These are phyloP conservation scores for Boletales sp. DNA, from an alignment of 768 basidiomycete genomes.

Conservation along the genomic window DNA sequence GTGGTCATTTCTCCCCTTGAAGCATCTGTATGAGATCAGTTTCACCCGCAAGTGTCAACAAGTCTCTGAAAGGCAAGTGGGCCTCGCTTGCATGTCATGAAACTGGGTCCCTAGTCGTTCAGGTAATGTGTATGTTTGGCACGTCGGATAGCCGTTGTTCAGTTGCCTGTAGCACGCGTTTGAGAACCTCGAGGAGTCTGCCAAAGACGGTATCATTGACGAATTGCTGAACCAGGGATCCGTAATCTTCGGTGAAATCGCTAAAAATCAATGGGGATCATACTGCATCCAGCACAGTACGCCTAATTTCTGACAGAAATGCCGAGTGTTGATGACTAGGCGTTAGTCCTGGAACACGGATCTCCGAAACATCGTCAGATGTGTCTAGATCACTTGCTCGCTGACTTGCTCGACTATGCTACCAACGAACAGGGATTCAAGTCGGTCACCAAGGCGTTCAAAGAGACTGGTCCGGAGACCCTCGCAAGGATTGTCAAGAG, in stretches of 20 bases:
- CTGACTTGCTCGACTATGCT: slow-evolving; percentile 74
- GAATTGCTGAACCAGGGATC: slow-evolving; percentile 76
- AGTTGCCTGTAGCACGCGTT: slow-evolving; percentile 61
- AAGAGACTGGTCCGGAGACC: slow-evolving; percentile 77
- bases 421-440: slow-evolving; percentile 86
- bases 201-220: slow-evolving; percentile 81
- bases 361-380: slow-evolving; percentile 69
- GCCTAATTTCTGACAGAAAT: slow-evolving; percentile 24
- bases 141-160: slow-evolving; percentile 2
- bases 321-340: slow-evolving; percentile 1
- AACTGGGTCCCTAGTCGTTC: slow-evolving; percentile 84
- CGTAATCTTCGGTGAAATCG: slow-evolving; percentile 65
- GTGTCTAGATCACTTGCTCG: slow-evolving; percentile 74
- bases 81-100: slow-evolving; percentile 87
- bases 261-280: slow-evolving; percentile 87
- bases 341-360: slow-evolving; percentile 77
- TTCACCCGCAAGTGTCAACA: slow-evolving; percentile 62
- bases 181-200: slow-evolving; percentile 78
- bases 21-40: not conserved
- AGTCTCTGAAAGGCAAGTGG: slow-evolving; percentile 85
- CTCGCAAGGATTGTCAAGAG: slow-evolving; percentile 70
- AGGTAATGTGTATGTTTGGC: slow-evolving; percentile 42
- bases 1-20: slow-evolving; percentile 24
- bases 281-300: slow-evolving; percentile 84
- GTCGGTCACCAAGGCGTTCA: slow-evolving; percentile 81